Evolutionary conservation across 192 early-diverging fungal species (phyloP), one percentile per base, ranked within the genome.

Genomic region (Podila horticola): DNA sequence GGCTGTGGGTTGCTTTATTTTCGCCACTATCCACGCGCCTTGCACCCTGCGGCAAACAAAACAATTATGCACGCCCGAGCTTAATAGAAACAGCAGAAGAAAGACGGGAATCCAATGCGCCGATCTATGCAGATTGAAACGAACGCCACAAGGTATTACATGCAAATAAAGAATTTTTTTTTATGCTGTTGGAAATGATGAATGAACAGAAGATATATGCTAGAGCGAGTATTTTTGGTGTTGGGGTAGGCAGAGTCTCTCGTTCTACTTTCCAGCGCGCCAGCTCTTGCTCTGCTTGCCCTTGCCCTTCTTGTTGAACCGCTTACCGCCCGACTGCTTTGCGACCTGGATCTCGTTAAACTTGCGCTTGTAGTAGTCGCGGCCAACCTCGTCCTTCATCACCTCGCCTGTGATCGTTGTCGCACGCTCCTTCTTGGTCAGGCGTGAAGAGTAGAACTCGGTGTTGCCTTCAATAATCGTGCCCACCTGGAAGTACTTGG

Each of bases 401-500:
- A 99, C 71, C 82, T 99, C 95, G 57, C 97, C 96, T 5, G 95
- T 92, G 63, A 99, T 85, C 3, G 94, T 96, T 33, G 87, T 83
- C 29, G 89, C 92, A 13, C 96, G 91, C 69, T 98, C 95, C 85
- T 95, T 95, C 75, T 89, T 91, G 3, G 92, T 93, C 66, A 98
- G 45, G n/a, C 98, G 90, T 7, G 90, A 87, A n/a, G 94, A 93
- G 77, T 91, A 96, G 82, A 94, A 97, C 70, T 98, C 96, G 2
- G 93, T 91, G 26, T 94, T 90, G 10, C 93, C 94, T 63, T 95
- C 94, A 13, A 98, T 82, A 29, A 99, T 87, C 0, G 95, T 97
- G n/a, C 97, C 98, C 38, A 96, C 87, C 75, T 98, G 95, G 88
- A 99, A 98, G 79, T 94, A 95, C 73, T 95, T 97, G 33, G 98